Conservation (phyloP, 2,329 filamentous ascomycete genomes). For the Nemania sp. region DNA sequence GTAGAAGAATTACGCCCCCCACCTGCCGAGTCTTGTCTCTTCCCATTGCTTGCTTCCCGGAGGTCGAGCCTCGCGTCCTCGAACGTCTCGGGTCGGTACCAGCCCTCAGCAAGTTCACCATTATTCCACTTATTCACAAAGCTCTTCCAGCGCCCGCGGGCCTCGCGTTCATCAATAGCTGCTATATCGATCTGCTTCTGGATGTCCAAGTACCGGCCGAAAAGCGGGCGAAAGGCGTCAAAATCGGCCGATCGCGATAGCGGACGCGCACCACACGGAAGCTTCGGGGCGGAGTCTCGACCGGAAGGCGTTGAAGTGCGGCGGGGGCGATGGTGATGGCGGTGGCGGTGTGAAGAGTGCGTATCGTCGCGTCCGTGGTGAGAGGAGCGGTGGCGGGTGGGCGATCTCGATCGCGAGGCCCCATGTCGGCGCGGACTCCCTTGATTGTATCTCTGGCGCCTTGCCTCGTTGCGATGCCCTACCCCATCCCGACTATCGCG, state of each 20-base stretch:
- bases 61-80: constrained; percentile 46
- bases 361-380: constrained; percentile 2
- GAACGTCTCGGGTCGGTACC: constrained; percentile 88
- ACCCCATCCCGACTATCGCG: constrained; percentile 1
- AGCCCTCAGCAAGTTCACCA: constrained; percentile 86
- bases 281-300: constrained; percentile 44
- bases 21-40: background rate
- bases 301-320: background rate
- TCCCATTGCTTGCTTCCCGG: background rate
- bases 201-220: constrained; percentile 86
- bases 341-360: constrained; percentile 11
- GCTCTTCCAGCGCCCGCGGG: constrained; percentile 90
- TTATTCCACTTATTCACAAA: constrained; percentile 94
- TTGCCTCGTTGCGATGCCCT: background rate
- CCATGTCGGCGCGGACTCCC: background rate
- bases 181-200: constrained; percentile 82
- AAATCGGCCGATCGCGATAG: constrained; percentile 76
- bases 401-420: constrained; percentile 28
- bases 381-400: constrained; percentile 17
- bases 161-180: constrained; percentile 78
- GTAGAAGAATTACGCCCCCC: too few species aligned
- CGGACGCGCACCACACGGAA: constrained; percentile 75
- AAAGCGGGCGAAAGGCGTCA: constrained; percentile 74
- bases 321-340: constrained; percentile 34
- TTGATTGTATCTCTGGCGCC: background rate